These are phyloP conservation scores for Clonostachys byssicola DNA, from an alignment of 2,329 filamentous ascomycete genomes.

Conservation along the genomic window DNA sequence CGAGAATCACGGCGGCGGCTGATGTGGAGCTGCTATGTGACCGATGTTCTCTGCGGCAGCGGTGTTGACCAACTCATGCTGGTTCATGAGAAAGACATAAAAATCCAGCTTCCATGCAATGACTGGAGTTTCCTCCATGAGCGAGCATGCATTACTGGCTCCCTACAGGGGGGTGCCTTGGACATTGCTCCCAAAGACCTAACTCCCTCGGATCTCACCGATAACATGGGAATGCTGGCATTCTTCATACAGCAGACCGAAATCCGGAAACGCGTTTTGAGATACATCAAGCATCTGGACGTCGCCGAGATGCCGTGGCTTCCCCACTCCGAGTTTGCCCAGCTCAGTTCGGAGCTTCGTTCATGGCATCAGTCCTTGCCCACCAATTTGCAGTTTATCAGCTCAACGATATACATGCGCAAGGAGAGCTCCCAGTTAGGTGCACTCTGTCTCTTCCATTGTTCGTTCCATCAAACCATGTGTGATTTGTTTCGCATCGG, in stretches of 20 bases:
- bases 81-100: slow-evolving; percentile 8
- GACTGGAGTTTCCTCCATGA: slow-evolving; percentile 6
- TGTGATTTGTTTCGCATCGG: slow-evolving; percentile 8
- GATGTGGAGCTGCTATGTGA: slow-evolving; percentile 12
- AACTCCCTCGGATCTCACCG: neutral
- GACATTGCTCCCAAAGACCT: neutral
- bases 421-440: slow-evolving; percentile 7
- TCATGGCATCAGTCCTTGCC: slow-evolving; percentile 6
- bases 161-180: slow-evolving; percentile 1
- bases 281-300: slow-evolving; percentile 8
- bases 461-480: slow-evolving; percentile 9
- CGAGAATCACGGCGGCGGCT: slow-evolving; percentile 8
- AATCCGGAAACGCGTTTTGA: slow-evolving; percentile 6
- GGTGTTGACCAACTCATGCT: slow-evolving; percentile 10
- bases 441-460: slow-evolving; percentile 8
- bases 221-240: slow-evolving; percentile 7
- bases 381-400: slow-evolving; percentile 4
- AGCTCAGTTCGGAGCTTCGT: neutral
- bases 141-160: slow-evolving; percentile 5
- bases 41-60: slow-evolving; percentile 7
- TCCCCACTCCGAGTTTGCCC: slow-evolving; percentile 6
- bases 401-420: slow-evolving; percentile 6
- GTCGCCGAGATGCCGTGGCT: slow-evolving; percentile 7
- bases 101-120: slow-evolving; percentile 8
- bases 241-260: slow-evolving; percentile 7